Conservation (phyloP, 192 early-diverging fungal genomes). For the Umbelopsis ramanniana region DNA sequence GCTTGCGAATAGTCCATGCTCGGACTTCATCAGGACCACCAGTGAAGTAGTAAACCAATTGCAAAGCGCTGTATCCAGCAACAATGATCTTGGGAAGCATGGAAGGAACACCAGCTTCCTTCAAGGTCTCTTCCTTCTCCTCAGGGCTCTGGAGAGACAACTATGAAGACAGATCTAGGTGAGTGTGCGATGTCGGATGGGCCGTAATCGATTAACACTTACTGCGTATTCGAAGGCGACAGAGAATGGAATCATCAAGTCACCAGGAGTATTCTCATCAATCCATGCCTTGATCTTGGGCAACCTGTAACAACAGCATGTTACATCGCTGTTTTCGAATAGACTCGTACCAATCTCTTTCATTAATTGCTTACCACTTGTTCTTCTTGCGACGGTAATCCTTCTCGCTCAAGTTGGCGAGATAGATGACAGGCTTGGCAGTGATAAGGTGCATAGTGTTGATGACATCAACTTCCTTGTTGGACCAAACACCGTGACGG, state of each 20-base stretch:
- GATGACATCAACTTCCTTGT: constrained; percentile 71
- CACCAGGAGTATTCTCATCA: constrained; percentile 66
- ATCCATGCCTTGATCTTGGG: constrained; percentile 73
- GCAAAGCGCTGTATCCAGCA: constrained; percentile 70
- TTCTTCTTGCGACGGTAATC: constrained; percentile 71
- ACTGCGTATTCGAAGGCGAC: constrained; percentile 59
- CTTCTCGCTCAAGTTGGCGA: constrained; percentile 72
- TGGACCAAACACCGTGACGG: constrained; percentile 67
- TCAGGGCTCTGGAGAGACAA: constrained; percentile 47
- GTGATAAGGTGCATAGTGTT: constrained; percentile 75
- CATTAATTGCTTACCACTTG: constrained; percentile 42
- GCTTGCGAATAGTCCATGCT: constrained; percentile 71
- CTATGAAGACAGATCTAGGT: not conserved
- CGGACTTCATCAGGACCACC: constrained; percentile 68
- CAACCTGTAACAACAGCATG: constrained; percentile 32
- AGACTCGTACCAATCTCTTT: not conserved
- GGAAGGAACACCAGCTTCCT: constrained; percentile 35
- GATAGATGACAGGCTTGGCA: constrained; percentile 77
- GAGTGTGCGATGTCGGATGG: not conserved
- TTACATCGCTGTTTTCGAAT: not conserved
- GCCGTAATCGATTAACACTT: not conserved
- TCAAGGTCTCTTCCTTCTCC: constrained; percentile 51
- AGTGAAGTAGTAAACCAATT: constrained; percentile 71
- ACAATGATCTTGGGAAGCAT: constrained; percentile 70
- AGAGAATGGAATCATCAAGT: constrained; percentile 76